phyloP scores from a whole-genome alignment of 495 filamentous ascomycete genomes.

The Chaetomium tenue region DNA sequence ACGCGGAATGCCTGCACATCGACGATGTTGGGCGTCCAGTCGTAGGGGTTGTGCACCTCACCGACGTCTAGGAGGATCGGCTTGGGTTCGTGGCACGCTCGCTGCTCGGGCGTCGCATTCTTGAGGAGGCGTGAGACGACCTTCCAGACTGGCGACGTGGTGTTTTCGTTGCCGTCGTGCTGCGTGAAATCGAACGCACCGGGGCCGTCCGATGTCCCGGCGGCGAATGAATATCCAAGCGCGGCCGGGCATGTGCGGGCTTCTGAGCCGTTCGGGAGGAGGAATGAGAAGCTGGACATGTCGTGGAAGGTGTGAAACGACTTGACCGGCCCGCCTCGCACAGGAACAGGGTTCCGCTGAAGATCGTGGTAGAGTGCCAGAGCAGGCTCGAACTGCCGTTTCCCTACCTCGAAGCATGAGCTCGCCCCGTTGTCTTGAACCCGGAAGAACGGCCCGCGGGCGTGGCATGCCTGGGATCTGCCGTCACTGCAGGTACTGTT shows the following conservation, averaged over 20 bases:
- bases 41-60: slow-evolving; percentile 72
- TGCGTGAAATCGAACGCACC: slow-evolving; percentile 95
- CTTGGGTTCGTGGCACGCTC: slow-evolving; percentile 77
- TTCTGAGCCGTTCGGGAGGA: slow-evolving; percentile 68
- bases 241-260: slow-evolving; percentile 85
- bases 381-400: slow-evolving; percentile 68
- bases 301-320: slow-evolving; percentile 75
- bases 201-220: slow-evolving; percentile 90
- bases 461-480: slow-evolving; percentile 75
- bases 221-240: slow-evolving; percentile 89
- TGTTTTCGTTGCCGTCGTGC: slow-evolving; percentile 67
- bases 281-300: slow-evolving; percentile 71
- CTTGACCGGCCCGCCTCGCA: slow-evolving; percentile 63
- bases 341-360: slow-evolving; percentile 44
- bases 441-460: slow-evolving; percentile 76
- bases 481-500: slow-evolving; percentile 76
- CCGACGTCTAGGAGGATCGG: slow-evolving; percentile 90
- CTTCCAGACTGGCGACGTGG: slow-evolving; percentile 80
- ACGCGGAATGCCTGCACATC: slow-evolving; percentile 88
- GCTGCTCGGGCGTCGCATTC: slow-evolving; percentile 67
- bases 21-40: slow-evolving; percentile 90
- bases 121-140: slow-evolving; percentile 72
- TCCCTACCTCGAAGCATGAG: slow-evolving; percentile 77
- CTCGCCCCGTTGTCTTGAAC: slow-evolving; percentile 69
- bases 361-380: slow-evolving; percentile 61